phyloP scores from a whole-genome alignment of 1,139 yeast genomes.

The Waltiozyma sp. region DNA sequence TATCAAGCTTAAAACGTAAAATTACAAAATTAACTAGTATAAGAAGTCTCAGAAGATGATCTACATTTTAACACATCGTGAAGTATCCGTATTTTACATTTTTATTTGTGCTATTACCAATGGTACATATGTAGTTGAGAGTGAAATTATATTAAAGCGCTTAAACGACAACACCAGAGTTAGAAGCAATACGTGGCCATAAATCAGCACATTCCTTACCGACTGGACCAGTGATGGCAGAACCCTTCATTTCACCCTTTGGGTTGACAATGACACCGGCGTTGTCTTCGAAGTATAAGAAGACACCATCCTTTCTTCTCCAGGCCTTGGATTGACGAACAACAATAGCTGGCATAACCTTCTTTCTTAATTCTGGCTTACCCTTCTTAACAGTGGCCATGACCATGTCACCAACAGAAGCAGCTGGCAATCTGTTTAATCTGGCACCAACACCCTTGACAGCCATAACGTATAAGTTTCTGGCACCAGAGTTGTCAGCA shows the following conservation, averaged over 20 bases:
- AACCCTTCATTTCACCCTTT: slow-evolving; percentile 99
- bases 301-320: slow-evolving; percentile 99
- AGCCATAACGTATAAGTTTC: slow-evolving; percentile 97
- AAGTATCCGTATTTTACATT: slow-evolving; percentile 16
- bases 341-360: slow-evolving; percentile 99
- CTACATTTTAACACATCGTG: not conserved
- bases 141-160: slow-evolving; percentile 11
- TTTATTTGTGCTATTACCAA: slow-evolving; percentile 8
- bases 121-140: slow-evolving; percentile 11
- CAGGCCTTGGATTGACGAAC: slow-evolving; percentile 99
- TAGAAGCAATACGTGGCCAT: slow-evolving; percentile 99
- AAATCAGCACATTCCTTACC: slow-evolving; percentile 99
- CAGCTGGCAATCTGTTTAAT: slow-evolving; percentile 99
- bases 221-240: slow-evolving; percentile 99
- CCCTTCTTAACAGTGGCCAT: slow-evolving; percentile 99
- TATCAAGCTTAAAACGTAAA: too few species aligned
- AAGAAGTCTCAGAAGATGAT: too few species aligned
- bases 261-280: slow-evolving; percentile 99
- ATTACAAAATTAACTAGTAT: too few species aligned
- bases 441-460: slow-evolving; percentile 99
- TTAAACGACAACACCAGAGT: slow-evolving; percentile 99
- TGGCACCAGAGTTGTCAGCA: slow-evolving; percentile 99
- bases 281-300: slow-evolving; percentile 99
- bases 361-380: slow-evolving; percentile 99
- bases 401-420: slow-evolving; percentile 99